These are phyloP conservation scores for Aspergillus chevalieri DNA, from an alignment of 2,329 filamentous ascomycete genomes.

Conservation along the genomic window DNA sequence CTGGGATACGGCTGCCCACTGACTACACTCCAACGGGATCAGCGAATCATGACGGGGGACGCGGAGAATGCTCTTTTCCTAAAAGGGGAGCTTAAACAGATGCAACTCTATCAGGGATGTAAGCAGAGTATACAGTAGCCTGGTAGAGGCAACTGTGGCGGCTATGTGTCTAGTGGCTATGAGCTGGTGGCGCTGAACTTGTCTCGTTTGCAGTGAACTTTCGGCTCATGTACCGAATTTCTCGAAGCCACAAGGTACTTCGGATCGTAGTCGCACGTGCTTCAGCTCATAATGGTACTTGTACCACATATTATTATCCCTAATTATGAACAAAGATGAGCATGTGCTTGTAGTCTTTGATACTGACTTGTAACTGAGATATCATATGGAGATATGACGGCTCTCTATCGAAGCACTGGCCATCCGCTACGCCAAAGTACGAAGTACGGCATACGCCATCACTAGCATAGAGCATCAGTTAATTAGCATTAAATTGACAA, in stretches of 20 bases:
- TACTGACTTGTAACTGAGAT: not conserved
- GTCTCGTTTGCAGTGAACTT: not conserved
- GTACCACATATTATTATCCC: too few relatives aligned
- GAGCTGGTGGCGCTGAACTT: not conserved
- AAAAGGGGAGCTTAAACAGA: conserved; percentile 30
- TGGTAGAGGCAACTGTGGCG: too few relatives aligned
- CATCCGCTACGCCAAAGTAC: not conserved
- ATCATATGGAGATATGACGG: too few relatives aligned
- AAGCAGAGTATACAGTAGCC: too few relatives aligned
- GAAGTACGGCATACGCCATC: not conserved
- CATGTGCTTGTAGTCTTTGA: not conserved
- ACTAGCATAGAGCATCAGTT: not conserved
- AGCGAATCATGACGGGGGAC: conserved; percentile 6
- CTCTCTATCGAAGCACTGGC: too few relatives aligned
- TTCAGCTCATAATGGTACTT: not conserved
- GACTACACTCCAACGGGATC: conserved; percentile 8
- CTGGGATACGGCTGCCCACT: not conserved
- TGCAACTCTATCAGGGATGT: not conserved
- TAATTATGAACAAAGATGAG: too few relatives aligned
- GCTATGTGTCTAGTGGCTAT: not conserved
- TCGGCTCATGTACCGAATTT: not conserved
- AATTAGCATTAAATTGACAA: not conserved
- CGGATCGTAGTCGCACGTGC: not conserved
- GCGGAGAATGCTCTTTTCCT: conserved; percentile 18
- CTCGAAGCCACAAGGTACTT: not conserved